Evolutionary conservation across 2,329 filamentous ascomycete genomes (phyloP).

Genomic region (Aureobasidium namibiae): DNA sequence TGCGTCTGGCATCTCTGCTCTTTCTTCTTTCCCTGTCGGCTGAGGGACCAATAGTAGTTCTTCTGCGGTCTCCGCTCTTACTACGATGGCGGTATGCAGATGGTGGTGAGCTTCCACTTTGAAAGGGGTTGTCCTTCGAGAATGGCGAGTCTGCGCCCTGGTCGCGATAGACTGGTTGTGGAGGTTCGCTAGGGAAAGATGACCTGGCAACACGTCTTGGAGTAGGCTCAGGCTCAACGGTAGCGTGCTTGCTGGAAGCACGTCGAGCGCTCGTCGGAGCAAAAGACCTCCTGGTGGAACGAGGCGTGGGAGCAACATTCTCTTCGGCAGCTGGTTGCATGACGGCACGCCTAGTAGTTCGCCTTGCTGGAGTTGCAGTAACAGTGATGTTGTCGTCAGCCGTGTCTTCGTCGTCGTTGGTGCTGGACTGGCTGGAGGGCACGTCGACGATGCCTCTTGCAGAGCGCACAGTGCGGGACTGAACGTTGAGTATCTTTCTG

Average conservation of each 20-base stretch:
- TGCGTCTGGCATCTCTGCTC: slow-evolving; percentile 34
- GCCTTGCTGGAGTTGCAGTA: slow-evolving; percentile 30
- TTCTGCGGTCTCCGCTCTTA: slow-evolving; percentile 38
- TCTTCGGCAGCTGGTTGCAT: slow-evolving; percentile 36
- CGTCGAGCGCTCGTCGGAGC: slow-evolving; percentile 26
- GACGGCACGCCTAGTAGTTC: slow-evolving; percentile 20
- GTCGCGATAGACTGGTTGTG: slow-evolving; percentile 19
- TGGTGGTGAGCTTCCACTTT: slow-evolving; percentile 68
- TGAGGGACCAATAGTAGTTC: slow-evolving; percentile 41
- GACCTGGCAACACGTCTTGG: slow-evolving; percentile 25
- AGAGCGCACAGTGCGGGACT: slow-evolving; percentile 73
- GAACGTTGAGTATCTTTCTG: slow-evolving; percentile 63
- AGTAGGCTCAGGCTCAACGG: slow-evolving; percentile 35
- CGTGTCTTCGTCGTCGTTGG: slow-evolving; percentile 39
- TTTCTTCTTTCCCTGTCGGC: slow-evolving; percentile 33
- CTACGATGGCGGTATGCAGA: slow-evolving; percentile 24
- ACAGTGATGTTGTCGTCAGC: slow-evolving; percentile 47
- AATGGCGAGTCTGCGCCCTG: slow-evolving; percentile 56
- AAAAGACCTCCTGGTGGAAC: slow-evolving; percentile 20
- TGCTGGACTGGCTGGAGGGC: slow-evolving; percentile 57
- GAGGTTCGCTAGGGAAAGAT: slow-evolving; percentile 16
- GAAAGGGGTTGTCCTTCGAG: slow-evolving; percentile 86
- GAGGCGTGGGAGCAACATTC: slow-evolving; percentile 31
- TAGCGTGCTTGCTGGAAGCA: slow-evolving; percentile 36
- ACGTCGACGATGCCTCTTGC: slow-evolving; percentile 73